Evolutionary conservation across 257 asterid genomes (phyloP).

Genomic region (Dorcoceras hygrometricum): DNA sequence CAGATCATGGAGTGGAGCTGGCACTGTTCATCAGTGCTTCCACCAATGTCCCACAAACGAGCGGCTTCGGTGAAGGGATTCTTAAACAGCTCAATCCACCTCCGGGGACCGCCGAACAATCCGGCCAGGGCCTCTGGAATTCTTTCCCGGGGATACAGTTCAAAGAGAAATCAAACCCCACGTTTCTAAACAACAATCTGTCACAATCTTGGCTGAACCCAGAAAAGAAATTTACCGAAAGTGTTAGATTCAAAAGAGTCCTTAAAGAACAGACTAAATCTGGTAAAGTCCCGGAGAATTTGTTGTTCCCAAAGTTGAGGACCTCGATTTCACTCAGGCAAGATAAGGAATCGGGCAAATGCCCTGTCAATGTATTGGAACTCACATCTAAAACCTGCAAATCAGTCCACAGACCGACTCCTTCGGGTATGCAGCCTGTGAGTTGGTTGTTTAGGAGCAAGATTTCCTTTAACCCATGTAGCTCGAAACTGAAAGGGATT

Average conservation of each 20-base stretch:
- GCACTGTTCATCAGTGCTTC: not conserved
- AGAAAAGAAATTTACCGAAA: conserved; percentile 75
- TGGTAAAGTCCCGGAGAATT: conserved; percentile 68
- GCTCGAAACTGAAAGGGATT: conserved; percentile 70
- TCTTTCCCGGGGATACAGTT: conserved; percentile 78
- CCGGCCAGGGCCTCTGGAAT: conserved; percentile 74
- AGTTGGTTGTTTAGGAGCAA: conserved; percentile 68
- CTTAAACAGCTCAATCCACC: conserved; percentile 72
- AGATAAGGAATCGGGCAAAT: conserved; percentile 67
- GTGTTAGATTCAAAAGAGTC: conserved; percentile 57
- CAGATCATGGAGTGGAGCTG: conserved; percentile 4
- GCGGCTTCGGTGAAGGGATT: conserved; percentile 56
- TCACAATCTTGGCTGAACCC: conserved; percentile 71
- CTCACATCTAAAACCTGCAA: conserved; percentile 79
- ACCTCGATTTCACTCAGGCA: conserved; percentile 69
- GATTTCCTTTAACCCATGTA: conserved; percentile 69
- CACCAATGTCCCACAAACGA: conserved; percentile 55
- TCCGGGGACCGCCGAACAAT: conserved; percentile 62
- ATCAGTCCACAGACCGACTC: conserved; percentile 76
- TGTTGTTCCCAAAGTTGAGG: conserved; percentile 67
- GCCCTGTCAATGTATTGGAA: conserved; percentile 63
- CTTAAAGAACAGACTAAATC: conserved; percentile 65
- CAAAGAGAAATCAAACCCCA: conserved; percentile 70
- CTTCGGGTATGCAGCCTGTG: conserved; percentile 89
- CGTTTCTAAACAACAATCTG: conserved; percentile 34